These are phyloP conservation scores for Saccharomycodes ludwigii DNA, from an alignment of 805 yeast genomes.

Conservation along the genomic window DNA sequence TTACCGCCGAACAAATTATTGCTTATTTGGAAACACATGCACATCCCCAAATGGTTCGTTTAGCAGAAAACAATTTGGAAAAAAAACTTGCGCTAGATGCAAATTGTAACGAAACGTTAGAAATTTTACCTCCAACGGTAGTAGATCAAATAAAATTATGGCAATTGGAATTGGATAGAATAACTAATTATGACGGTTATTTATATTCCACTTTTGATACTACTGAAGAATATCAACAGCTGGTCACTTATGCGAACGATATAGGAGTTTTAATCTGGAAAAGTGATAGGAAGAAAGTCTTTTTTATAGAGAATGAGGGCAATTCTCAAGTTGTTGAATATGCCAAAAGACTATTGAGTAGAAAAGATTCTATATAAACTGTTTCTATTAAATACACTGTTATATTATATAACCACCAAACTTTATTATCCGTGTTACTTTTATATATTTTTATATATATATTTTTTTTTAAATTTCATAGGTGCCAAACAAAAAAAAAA, in stretches of 20 bases:
- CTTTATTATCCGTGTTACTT: too few relatives aligned
- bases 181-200: constrained; percentile 76
- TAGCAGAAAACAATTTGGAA: constrained; percentile 56
- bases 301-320: constrained; percentile 84
- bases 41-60: constrained; percentile 75
- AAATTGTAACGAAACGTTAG: constrained; percentile 37
- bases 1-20: constrained; percentile 89
- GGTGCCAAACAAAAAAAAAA: too few relatives aligned
- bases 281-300: constrained; percentile 51
- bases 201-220: constrained; percentile 76
- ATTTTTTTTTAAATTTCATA: too few relatives aligned
- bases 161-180: constrained; percentile 93
- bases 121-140: constrained; percentile 86
- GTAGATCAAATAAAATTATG: constrained; percentile 90
- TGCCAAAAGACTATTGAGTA: constrained; percentile 50
- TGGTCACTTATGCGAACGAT: constrained; percentile 73
- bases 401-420: too few relatives aligned
- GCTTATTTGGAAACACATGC: constrained; percentile 85
- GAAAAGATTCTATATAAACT: too few relatives aligned
- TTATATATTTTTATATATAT: too few relatives aligned
- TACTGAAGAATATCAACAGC: constrained; percentile 60
- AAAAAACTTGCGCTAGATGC: constrained; percentile 51
- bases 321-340: constrained; percentile 83
- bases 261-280: constrained; percentile 89
- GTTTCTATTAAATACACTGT: too few relatives aligned